Percentiles rank a stretch among this genome's conserved stretches.
Evolutionary conservation across 208 protist genomes (phyloP).

Genomic region (Crithidia mellificae): DNA sequence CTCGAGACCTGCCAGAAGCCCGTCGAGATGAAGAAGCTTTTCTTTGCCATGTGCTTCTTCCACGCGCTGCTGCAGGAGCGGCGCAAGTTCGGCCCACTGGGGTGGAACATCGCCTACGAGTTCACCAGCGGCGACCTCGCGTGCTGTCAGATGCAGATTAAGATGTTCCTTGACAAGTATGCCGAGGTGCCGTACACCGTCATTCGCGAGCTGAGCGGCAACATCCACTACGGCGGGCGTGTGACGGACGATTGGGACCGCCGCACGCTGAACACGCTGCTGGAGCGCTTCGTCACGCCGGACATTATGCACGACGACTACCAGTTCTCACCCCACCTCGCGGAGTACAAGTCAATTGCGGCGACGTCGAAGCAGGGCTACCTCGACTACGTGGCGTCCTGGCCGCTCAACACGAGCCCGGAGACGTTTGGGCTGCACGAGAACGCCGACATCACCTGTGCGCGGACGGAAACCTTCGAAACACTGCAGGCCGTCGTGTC

Average conservation of each 20-base stretch:
- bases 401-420: constrained; percentile 94
- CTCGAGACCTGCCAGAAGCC: constrained; percentile 89
- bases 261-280: constrained; percentile 93
- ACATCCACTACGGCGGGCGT: constrained; percentile 99
- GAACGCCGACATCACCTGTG: constrained; percentile 98
- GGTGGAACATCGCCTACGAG: constrained; percentile 99
- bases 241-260: constrained; percentile 99
- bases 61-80: constrained; percentile 98
- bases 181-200: constrained; percentile 96
- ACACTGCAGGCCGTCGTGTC: constrained; percentile 85
- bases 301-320: constrained; percentile 93
- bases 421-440: constrained; percentile 98
- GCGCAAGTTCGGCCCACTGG: constrained; percentile 98
- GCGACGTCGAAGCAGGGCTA: constrained; percentile 82
- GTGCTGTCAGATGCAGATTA: constrained; percentile 92
- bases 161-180: constrained; percentile 97
- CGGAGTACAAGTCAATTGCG: constrained; percentile 82
- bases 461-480: constrained; percentile 91
- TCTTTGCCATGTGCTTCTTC: constrained; percentile 98
- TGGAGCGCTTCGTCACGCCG: constrained; percentile 91
- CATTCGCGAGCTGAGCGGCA: constrained; percentile 94
- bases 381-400: constrained; percentile 88
- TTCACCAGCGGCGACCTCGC: constrained; percentile 96
- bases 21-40: constrained; percentile 93
- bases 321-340: constrained; percentile 78